Base-by-base conservation (phyloP, 768 basidiomycete genomes). In the Podaxis rugospora region DNA sequence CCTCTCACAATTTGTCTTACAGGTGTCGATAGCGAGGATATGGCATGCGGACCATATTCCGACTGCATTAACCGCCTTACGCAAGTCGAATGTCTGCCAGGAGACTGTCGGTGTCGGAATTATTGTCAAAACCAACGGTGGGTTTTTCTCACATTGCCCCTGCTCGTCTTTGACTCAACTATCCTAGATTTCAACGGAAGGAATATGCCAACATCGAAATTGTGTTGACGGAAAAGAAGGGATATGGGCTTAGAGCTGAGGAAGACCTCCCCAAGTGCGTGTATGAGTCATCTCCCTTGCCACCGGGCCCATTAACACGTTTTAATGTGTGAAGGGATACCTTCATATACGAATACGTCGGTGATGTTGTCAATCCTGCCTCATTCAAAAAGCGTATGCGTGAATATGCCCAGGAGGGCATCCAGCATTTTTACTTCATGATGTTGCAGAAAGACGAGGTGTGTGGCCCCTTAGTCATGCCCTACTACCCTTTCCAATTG, bases 351-450 rank as follows among this genome's bases (percentile, higher is more conserved):
- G 97, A 99, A 73, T 98, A 99, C 70, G 87, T 98, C 36, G 97
- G 97, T 35, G 97, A 99, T 64, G 94, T 99, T 21, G 92, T 99
- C 66, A 89, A 85, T 61, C 90, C 93, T 37, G 76, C 78, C 10
- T 88, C 90, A 14, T 97, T 99, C 72, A 85, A 90, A 74, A 93
- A 92, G 72, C 87, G 96, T 32, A 98, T 99, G 93, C 84, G 90
- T 40, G 88, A 89, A 7, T 99, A 99, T 70, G 95, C 86, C 1
- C 84, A 88, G 46, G 93, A 97, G 71, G 96, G 96, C 16, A 94
- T 98, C 65, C 81, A 84, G 55, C 97, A 98, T 72, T 99, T 98
- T 67, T 99, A 98, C 76, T 99, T 99, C 72, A 99, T 98, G 97
- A 95, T 96, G 91, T 74, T 99, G 61, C 97, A 99, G 76, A 94